These are phyloP conservation scores for Gonapodya prolifera DNA, from an alignment of 192 early-diverging fungal species.

Conservation along the genomic window DNA sequence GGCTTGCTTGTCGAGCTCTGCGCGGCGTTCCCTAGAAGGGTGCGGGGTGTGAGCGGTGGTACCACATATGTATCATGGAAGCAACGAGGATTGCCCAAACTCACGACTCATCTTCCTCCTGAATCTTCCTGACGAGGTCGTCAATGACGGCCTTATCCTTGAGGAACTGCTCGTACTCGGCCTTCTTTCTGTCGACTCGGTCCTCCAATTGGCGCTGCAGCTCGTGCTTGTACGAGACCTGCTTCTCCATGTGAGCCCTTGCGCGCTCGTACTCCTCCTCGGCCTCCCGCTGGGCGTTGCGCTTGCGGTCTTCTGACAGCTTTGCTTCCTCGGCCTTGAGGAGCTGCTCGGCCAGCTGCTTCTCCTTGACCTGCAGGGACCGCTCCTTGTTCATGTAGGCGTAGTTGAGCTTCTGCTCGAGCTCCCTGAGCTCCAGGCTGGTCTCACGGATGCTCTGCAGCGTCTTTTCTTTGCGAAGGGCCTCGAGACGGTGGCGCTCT, in stretches of 20 bases:
- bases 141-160: slow-evolving; percentile 51
- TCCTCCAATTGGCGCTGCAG: slow-evolving; percentile 37
- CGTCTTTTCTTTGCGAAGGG: slow-evolving; percentile 32
- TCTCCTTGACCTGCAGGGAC: slow-evolving; percentile 36
- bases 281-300: not conserved
- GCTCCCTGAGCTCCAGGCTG: slow-evolving; percentile 35
- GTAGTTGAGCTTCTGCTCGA: slow-evolving; percentile 47
- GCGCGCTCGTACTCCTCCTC: slow-evolving; percentile 9
- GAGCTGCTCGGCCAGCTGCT: slow-evolving; percentile 18
- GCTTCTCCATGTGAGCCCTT: slow-evolving; percentile 25
- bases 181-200: slow-evolving; percentile 23
- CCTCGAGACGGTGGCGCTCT: slow-evolving; percentile 18
- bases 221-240: slow-evolving; percentile 25
- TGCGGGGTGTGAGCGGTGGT: not conserved
- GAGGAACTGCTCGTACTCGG: slow-evolving; percentile 38
- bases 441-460: slow-evolving; percentile 40
- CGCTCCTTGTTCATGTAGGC: slow-evolving; percentile 53
- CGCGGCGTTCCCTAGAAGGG: not conserved
- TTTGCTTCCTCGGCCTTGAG: slow-evolving; percentile 10
- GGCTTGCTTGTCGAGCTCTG: not conserved
- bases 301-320: not conserved
- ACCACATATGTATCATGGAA: not conserved
- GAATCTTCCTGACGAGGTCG: slow-evolving; percentile 33
- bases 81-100: not conserved
- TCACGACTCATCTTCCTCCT: slow-evolving; percentile 38